Base-by-base conservation (phyloP, 495 filamentous ascomycete species). In the Hypomontagnella submonticulosa region DNA sequence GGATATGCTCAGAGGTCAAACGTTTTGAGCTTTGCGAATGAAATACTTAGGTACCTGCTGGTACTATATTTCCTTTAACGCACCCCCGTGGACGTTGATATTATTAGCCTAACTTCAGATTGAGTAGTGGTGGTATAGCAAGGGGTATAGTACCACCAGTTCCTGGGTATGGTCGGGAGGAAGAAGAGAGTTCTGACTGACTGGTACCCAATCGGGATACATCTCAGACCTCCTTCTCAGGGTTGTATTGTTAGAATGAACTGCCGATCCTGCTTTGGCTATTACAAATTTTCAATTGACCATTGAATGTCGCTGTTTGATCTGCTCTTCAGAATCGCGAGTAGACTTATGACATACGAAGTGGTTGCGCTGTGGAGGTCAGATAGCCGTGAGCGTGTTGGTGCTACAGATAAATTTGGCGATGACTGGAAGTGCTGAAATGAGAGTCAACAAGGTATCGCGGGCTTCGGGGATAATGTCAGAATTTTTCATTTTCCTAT, bases 71-170 rank as follows among this genome's bases (percentile, higher is more conserved):
- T n/a, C n/a, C n/a, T n/a, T n/a, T n/a, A n/a, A 36, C 33, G 4
- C 33, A 36, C 11, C 33, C 33, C 36, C 20, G 59, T 46, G 16
- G 1, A 49, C 15, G 41, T 36, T 44, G 20, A 13, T 38, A 38
- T 32, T 37, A 38, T 63, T 46, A 63, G 44, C 43, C 60, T 36
- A 15, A 3, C 51, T 3, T 57, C 36, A 47, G 52, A 63, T 57
- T 13, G 7, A 52, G 53, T 52, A 47, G 30, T 32, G 47, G 23
- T n/a, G 43, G 23, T 57, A 58, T 59, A 50, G 11, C 20, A 49
- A 38, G 34, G 47, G 57, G 36, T 63, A 57, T 63, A 63, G 61
- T 57, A 63, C 61, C 52, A 30, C 18, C 3, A 34, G 30, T 6
- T 16, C 13, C 16, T n/a, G 12, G 12, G 38, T 38, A 4, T 27